Evolutionary conservation across 331 rosid genomes (phyloP).

Genomic region (Prunus yedoensis): DNA sequence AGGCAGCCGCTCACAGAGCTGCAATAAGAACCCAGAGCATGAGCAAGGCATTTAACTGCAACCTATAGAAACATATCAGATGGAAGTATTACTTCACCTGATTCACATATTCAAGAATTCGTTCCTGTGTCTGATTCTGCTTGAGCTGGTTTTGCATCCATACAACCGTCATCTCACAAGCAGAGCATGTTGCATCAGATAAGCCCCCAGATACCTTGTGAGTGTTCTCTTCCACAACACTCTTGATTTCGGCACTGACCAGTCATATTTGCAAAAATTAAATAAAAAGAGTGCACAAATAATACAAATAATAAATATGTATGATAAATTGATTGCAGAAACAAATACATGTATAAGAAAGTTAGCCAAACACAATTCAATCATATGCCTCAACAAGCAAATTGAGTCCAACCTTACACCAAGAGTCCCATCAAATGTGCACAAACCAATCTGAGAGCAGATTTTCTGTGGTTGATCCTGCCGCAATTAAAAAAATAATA

Average conservation of each 20-base stretch:
- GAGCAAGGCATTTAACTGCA: constrained; percentile 9
- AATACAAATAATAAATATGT: not conserved
- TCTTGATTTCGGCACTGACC: constrained; percentile 38
- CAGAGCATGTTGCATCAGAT: constrained; percentile 42
- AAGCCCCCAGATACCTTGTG: constrained; percentile 28
- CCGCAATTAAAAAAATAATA: not conserved
- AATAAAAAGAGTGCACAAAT: not conserved
- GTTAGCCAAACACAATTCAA: not conserved
- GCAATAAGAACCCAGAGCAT: constrained; percentile 20
- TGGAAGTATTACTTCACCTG: constrained; percentile 37
- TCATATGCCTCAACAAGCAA: not conserved
- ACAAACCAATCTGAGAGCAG: constrained; percentile 65
- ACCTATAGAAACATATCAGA: not conserved
- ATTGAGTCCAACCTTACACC: constrained; percentile 49
- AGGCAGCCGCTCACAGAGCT: constrained; percentile 68
- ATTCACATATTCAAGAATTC: constrained; percentile 49
- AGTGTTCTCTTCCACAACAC: constrained; percentile 43
- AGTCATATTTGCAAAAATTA: not conserved
- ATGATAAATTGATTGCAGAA: not conserved
- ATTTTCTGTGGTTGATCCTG: constrained; percentile 63
- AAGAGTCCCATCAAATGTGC: constrained; percentile 57
- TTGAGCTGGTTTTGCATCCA: constrained; percentile 69
- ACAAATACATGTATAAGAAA: not conserved
- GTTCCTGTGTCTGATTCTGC: constrained; percentile 51
- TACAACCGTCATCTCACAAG: constrained; percentile 69